A percentile compares a stretch with the other conserved stretches of the same genome.
Evolutionary conservation across 2,329 filamentous ascomycete species (phyloP).

Genomic region (Didymella glomerata): DNA sequence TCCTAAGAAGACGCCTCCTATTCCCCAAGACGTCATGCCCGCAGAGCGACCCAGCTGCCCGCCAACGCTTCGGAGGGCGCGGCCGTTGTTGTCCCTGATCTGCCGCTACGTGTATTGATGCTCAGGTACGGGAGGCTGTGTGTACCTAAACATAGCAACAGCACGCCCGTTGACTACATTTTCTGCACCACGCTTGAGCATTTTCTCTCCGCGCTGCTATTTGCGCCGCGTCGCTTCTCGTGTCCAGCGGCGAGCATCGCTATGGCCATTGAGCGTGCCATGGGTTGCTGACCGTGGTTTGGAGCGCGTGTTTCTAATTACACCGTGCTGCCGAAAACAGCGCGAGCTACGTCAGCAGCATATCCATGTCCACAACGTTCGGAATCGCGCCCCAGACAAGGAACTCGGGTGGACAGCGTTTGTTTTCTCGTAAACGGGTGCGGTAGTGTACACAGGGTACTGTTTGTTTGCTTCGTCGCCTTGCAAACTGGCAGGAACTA

Average conservation of each 20-base stretch:
- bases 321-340: slow-evolving; percentile 14
- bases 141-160: slow-evolving; percentile 47
- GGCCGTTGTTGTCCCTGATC: slow-evolving; percentile 42
- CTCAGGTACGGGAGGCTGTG: slow-evolving; percentile 45
- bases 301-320: slow-evolving; percentile 17
- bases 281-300: slow-evolving; percentile 8
- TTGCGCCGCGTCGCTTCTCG: slow-evolving; percentile 26
- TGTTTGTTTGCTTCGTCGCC: slow-evolving; percentile 8
- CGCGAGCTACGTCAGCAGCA: slow-evolving; percentile 21
- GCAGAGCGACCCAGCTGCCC: slow-evolving; percentile 22
- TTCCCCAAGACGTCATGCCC: slow-evolving; percentile 39
- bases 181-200: slow-evolving; percentile 25
- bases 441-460: neutral
- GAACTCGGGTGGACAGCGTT: neutral
- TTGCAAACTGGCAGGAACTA: slow-evolving; percentile 12
- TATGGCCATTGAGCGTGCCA: slow-evolving; percentile 13
- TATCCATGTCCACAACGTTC: slow-evolving; percentile 8
- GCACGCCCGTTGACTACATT: slow-evolving; percentile 30
- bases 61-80: slow-evolving; percentile 31
- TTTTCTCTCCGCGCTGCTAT: slow-evolving; percentile 30
- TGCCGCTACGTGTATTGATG: slow-evolving; percentile 35
- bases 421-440: slow-evolving; percentile 3
- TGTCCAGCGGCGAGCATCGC: slow-evolving; percentile 23
- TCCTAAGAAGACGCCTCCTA: slow-evolving; percentile 33
- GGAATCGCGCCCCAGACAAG: neutral